Evolutionary conservation across 1,284 basidiomycete genomes (phyloP).

Genomic region (Microbotryum lychnidis-dioicae): DNA sequence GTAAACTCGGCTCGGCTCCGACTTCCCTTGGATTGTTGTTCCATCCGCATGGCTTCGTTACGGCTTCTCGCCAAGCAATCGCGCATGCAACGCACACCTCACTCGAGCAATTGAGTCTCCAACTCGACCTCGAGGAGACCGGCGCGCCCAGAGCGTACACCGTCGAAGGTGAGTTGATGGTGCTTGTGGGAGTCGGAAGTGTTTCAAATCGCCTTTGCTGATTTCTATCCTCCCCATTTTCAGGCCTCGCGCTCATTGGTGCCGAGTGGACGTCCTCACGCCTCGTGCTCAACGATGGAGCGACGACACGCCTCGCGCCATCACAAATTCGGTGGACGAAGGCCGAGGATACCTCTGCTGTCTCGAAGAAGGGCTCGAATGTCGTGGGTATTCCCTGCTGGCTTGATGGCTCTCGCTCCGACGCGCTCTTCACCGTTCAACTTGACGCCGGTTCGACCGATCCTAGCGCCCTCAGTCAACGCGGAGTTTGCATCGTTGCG

Average conservation of each 20-base stretch:
- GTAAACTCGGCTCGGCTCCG: constrained; percentile 47
- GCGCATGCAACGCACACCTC: constrained; percentile 85
- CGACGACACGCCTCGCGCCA: constrained; percentile 61
- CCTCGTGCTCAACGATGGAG: constrained; percentile 71
- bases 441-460: constrained; percentile 68
- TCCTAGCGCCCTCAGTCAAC: constrained; percentile 18
- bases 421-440: constrained; percentile 57
- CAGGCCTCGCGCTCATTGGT: constrained; percentile 78
- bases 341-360: constrained; percentile 20
- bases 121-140: constrained; percentile 68
- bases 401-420: constrained; percentile 30
- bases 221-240: constrained; percentile 5
- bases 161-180: constrained; percentile 60
- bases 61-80: constrained; percentile 82
- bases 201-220: background rate
- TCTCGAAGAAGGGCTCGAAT: background rate
- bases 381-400: constrained; percentile 15
- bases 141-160: constrained; percentile 67
- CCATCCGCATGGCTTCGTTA: constrained; percentile 91
- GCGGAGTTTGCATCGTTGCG: constrained; percentile 24
- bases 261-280: constrained; percentile 62
- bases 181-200: background rate
- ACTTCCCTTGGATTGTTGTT: constrained; percentile 80
- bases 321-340: constrained; percentile 72
- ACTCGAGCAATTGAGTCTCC: constrained; percentile 73